A percentile compares a stretch with the other conserved stretches of the same genome.
Conservation (phyloP, 208 protist genomes). For the Crithidia thermophila region DNA sequence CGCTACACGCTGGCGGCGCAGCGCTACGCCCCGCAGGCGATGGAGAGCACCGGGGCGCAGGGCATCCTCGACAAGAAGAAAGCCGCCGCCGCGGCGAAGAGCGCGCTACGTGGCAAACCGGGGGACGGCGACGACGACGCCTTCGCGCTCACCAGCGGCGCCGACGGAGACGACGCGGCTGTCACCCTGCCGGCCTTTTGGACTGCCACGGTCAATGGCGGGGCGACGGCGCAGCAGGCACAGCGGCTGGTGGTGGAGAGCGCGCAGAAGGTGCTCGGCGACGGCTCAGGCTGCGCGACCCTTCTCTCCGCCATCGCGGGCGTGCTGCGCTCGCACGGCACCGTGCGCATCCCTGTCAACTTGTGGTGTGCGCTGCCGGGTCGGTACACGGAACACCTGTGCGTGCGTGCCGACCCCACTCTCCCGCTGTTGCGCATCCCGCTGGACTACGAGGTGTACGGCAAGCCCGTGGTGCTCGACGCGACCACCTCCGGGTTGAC, state of each 20-base stretch:
- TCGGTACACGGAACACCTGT: constrained; percentile 70
- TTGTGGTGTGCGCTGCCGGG: constrained; percentile 81
- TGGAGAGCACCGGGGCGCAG: constrained; percentile 23
- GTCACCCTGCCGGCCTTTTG: constrained; percentile 52
- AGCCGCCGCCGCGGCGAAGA: not conserved
- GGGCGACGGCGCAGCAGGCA: constrained; percentile 53
- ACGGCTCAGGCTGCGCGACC: constrained; percentile 71
- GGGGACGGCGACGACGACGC: not conserved
- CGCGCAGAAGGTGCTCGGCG: constrained; percentile 71
- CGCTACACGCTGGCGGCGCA: constrained; percentile 45
- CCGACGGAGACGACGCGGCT: not conserved
- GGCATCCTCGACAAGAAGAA: constrained; percentile 20
- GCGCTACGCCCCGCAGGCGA: constrained; percentile 39
- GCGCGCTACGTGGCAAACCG: not conserved
- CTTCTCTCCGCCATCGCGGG: constrained; percentile 29
- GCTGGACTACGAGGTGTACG: constrained; percentile 62
- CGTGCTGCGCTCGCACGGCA: constrained; percentile 37
- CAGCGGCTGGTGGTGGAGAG: constrained; percentile 49
- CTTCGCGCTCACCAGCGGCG: not conserved
- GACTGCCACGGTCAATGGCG: constrained; percentile 61
- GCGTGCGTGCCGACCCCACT: constrained; percentile 46
- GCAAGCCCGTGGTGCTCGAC: constrained; percentile 84
- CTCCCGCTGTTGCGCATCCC: constrained; percentile 58
- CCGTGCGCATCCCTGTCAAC: constrained; percentile 36
- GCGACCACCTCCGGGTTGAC: constrained; percentile 76